Evolutionary conservation across 176 grass and related monocot species (phyloP), one percentile per base, ranked within the genome.

Genomic region (Oryza glaberrima): DNA sequence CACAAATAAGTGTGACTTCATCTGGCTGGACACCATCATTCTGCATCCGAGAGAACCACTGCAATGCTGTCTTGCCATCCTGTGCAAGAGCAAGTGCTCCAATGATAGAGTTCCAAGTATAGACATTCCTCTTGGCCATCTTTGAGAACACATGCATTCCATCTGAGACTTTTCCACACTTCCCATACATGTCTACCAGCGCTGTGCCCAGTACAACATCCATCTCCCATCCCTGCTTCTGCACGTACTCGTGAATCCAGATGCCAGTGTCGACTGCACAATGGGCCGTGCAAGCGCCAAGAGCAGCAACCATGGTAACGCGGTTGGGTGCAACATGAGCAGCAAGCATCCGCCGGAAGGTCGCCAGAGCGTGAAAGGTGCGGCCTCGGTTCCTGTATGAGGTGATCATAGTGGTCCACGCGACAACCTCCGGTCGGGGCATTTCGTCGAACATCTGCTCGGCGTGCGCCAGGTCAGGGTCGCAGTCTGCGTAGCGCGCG

Each of bases 381-480:
- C 0, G 84, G 40, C 84, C 84, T 2, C 47, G 69, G 22, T 90
- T 87, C 70, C 78, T 78, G n/a, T 66, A 61, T 32, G 84, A 38
- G 28, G 88, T 90, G 84, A 91, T 83, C 75, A 90, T 15, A 16
- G 88, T 87, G 34, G 88, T 90, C 88, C 88, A 90, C 3, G 84
- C 69, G 28, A 90, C 69, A 56, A 83, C 88, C n/a, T 90, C 88
- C 40, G 75, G 84, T 0, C 5, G 2, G 12, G 75, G 16, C 85
- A 94, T 94, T 90, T 94, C 93, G 34, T 81, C 87, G 76, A 94
- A 94, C 88, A 94, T 64, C 49, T 81, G 87, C 75, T 83, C 61
- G 2, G 88, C 84, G 30, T 17, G 28, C 26, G 61, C 35, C 48
- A 87, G 30, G 63, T 75, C 40, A 9, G 69, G 61, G 48, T 61